These are phyloP conservation scores for Tetrapisispora arboricola DNA, from an alignment of 805 yeast genomes.

Conservation along the genomic window DNA sequence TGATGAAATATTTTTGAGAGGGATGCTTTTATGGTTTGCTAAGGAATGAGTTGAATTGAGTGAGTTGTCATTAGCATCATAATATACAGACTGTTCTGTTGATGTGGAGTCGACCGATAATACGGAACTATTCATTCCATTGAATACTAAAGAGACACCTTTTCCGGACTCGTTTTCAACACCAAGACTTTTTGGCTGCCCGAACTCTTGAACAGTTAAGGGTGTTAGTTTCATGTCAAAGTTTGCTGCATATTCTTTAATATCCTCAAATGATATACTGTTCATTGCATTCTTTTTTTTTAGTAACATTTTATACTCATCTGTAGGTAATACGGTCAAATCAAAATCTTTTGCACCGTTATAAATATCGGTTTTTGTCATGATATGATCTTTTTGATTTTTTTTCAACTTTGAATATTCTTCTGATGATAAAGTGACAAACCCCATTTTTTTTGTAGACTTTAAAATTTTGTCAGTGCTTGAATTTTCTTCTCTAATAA, in stretches of 20 bases:
- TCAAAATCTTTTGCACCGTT: conserved; percentile 33
- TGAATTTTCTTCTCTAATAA: conserved; percentile 21
- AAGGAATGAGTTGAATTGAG: background rate
- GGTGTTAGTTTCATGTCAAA: conserved; percentile 31
- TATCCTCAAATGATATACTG: conserved; percentile 21
- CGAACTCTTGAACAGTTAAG: conserved; percentile 5
- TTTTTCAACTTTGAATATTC: conserved; percentile 27
- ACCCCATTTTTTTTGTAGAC: conserved; percentile 28
- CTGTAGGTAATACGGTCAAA: conserved; percentile 35
- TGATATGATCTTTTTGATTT: conserved; percentile 21
- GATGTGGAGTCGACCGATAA: conserved; percentile 17
- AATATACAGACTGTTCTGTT: conserved; percentile 22
- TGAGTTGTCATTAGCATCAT: conserved; percentile 19
- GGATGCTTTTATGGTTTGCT: background rate
- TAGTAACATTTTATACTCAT: conserved; percentile 33
- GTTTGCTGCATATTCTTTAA: conserved; percentile 28
- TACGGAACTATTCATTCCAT: conserved; percentile 12
- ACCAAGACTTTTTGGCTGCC: conserved; percentile 3
- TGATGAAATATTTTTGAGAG: background rate
- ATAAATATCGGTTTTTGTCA: conserved; percentile 28
- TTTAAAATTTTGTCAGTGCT: conserved; percentile 24
- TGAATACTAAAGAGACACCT: conserved; percentile 9
- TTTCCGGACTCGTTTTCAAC: conserved; percentile 6
- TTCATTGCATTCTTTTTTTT: conserved; percentile 16
- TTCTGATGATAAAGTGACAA: conserved; percentile 27